Percentiles rank a stretch among this genome's conserved stretches.
These are phyloP conservation scores for Protomyces arabidopsidicola DNA, from an alignment of 1,139 yeast genomes.

Conservation along the genomic window DNA sequence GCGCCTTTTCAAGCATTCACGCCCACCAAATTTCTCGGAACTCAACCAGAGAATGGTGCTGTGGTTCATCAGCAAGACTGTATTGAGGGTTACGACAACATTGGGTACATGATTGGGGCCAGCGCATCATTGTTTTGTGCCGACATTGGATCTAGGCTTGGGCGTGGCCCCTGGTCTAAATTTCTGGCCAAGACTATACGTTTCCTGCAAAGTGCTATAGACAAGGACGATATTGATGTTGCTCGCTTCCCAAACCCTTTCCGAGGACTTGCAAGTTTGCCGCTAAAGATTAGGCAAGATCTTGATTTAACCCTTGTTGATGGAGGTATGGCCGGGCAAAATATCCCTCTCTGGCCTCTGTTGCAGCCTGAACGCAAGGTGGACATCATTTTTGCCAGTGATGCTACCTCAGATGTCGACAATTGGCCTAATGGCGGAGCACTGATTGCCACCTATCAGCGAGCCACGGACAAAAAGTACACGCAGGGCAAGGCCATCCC, in stretches of 20 bases:
- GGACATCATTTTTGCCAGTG: slow-evolving; percentile 77
- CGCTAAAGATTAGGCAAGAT: slow-evolving; percentile 32
- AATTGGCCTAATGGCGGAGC: slow-evolving; percentile 61
- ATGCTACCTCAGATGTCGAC: slow-evolving; percentile 78
- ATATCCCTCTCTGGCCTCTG: slow-evolving; percentile 73
- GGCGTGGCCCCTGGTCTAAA: slow-evolving; percentile 46
- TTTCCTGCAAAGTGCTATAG: slow-evolving; percentile 36
- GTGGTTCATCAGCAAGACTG: slow-evolving; percentile 46
- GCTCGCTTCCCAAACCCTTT: slow-evolving; percentile 81
- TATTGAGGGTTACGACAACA: slow-evolving; percentile 59
- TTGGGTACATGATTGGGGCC: slow-evolving; percentile 68
- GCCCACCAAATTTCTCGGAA: slow-evolving; percentile 67
- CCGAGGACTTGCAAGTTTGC: slow-evolving; percentile 37
- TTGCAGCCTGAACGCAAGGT: slow-evolving; percentile 64
- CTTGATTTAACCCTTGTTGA: slow-evolving; percentile 62
- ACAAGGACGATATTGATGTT: slow-evolving; percentile 50
- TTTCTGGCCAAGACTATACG: slow-evolving; percentile 46
- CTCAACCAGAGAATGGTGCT: slow-evolving; percentile 56
- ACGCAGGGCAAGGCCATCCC: slow-evolving; percentile 34
- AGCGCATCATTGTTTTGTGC: slow-evolving; percentile 61
- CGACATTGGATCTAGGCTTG: slow-evolving; percentile 56
- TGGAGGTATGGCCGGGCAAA: slow-evolving; percentile 83
- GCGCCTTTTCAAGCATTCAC: slow-evolving; percentile 70
- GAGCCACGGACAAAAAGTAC: slow-evolving; percentile 53
- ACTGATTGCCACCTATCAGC: slow-evolving; percentile 55